Evolutionary conservation across 345 rosid species (phyloP).

Genomic region (Garcia nutans): DNA sequence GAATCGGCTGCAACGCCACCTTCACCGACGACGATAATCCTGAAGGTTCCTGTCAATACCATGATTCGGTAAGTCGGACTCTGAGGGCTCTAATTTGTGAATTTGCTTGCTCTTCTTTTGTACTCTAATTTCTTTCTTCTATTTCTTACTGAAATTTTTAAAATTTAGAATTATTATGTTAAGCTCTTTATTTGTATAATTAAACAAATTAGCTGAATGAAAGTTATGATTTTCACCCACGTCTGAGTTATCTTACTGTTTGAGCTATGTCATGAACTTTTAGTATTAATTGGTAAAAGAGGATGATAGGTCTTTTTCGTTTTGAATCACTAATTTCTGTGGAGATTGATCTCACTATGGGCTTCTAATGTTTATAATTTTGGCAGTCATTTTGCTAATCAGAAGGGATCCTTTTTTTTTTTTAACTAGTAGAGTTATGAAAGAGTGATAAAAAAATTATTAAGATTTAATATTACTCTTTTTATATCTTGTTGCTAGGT

Average conservation of each 20-base stretch:
- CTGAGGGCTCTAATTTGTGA: too few relatives aligned
- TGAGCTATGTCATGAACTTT: not conserved
- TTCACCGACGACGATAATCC: conserved; percentile 84
- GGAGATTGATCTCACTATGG: not conserved
- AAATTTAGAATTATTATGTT: too few relatives aligned
- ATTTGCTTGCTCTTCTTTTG: not conserved
- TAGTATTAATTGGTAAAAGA: not conserved
- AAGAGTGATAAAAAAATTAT: too few relatives aligned
- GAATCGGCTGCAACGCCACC: conserved; percentile 79
- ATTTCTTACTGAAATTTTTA: too few relatives aligned
- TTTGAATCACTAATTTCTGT: not conserved
- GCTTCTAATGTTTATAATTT: not conserved
- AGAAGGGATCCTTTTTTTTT: too few relatives aligned
- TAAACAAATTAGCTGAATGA: not conserved
- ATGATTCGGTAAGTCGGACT: conserved; percentile 48
- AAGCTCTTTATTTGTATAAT: not conserved
- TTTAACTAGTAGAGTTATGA: too few relatives aligned
- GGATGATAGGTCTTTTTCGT: not conserved
- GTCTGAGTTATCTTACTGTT: not conserved
- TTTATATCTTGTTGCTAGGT: not conserved
- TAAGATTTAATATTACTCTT: not conserved
- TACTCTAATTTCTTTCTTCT: not conserved
- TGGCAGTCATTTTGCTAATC: not conserved
- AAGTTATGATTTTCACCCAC: not conserved
- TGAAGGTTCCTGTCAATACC: conserved; percentile 80